Evolutionary conservation across 352 stramenopile genomes (phyloP).

Genomic region (Thraustotheca clavata): DNA sequence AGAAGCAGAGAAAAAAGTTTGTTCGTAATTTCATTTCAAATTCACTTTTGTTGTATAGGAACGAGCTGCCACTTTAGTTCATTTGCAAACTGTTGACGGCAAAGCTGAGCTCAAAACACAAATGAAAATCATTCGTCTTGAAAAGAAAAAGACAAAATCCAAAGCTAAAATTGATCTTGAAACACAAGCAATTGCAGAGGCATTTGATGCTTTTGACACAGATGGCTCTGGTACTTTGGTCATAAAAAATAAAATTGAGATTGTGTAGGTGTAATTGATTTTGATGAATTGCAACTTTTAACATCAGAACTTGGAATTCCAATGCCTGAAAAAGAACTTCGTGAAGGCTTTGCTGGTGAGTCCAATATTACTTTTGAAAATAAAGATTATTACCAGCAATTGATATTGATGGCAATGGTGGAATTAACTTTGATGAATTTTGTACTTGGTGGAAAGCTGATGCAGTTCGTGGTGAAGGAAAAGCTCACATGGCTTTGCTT

Average conservation of each 20-base stretch:
- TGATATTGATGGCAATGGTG: constrained; percentile 40
- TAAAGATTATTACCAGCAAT: constrained; percentile 23
- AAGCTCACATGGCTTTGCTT: constrained; percentile 15
- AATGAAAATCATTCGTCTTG: not conserved
- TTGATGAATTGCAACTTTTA: constrained; percentile 14
- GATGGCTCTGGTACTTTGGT: constrained; percentile 6
- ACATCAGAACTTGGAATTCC: constrained; percentile 5
- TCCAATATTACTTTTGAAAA: not conserved
- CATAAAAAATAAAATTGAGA: too few relatives aligned
- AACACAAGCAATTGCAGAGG: constrained; percentile 7
- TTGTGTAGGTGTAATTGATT: constrained; percentile 1
- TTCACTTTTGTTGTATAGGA: not conserved
- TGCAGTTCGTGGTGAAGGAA: not conserved
- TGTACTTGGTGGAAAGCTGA: constrained; percentile 37
- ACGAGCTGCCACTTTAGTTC: not conserved
- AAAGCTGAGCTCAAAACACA: not conserved
- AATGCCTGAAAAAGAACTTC: constrained; percentile 4
- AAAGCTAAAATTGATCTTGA: constrained; percentile 2
- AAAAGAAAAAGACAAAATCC: not conserved
- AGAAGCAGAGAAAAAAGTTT: not conserved
- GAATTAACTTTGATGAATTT: constrained; percentile 52
- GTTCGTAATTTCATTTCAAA: not conserved
- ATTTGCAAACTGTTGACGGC: not conserved
- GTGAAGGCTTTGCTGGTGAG: constrained; percentile 11
- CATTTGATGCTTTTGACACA: constrained; percentile 18